Conservation (phyloP, 441 rosid genomes). For the Gossypium aridum region DNA sequence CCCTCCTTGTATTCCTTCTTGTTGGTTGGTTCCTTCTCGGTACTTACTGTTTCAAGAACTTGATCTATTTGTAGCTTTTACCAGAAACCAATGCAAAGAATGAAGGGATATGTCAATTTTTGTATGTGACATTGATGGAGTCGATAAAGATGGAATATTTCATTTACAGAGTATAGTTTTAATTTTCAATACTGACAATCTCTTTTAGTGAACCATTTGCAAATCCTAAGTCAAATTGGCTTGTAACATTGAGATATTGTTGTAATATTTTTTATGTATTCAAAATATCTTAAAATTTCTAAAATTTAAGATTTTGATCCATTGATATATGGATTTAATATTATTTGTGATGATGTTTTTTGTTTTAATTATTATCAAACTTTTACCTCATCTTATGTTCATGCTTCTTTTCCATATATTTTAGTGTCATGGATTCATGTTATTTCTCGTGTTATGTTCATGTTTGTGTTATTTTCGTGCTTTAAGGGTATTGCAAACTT, state of each 20-base stretch:
- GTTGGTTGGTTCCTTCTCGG: conserved; percentile 55
- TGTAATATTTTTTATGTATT: neutral
- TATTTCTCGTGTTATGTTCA: too few relatives aligned
- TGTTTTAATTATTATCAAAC: too few relatives aligned
- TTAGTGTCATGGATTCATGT: too few relatives aligned
- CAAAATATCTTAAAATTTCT: too few relatives aligned
- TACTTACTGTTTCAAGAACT: conserved; percentile 51
- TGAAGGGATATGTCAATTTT: neutral
- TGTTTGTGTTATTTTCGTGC: too few relatives aligned
- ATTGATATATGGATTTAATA: too few relatives aligned
- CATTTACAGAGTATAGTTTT: neutral
- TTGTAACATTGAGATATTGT: neutral
- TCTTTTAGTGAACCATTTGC: neutral
- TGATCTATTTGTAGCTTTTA: conserved; percentile 54
- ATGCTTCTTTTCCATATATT: too few relatives aligned
- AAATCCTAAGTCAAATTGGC: neutral
- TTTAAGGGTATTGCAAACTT: too few relatives aligned
- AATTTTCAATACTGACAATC: neutral
- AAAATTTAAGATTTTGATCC: too few relatives aligned
- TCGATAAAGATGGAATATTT: neutral
- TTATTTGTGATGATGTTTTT: too few relatives aligned
- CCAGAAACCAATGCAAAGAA: neutral
- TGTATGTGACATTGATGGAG: neutral
- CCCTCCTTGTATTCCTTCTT: conserved; percentile 36
- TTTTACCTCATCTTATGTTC: too few relatives aligned